Base-by-base conservation (phyloP, 2,329 filamentous ascomycete species). In the Colletotrichum zoysiae region DNA sequence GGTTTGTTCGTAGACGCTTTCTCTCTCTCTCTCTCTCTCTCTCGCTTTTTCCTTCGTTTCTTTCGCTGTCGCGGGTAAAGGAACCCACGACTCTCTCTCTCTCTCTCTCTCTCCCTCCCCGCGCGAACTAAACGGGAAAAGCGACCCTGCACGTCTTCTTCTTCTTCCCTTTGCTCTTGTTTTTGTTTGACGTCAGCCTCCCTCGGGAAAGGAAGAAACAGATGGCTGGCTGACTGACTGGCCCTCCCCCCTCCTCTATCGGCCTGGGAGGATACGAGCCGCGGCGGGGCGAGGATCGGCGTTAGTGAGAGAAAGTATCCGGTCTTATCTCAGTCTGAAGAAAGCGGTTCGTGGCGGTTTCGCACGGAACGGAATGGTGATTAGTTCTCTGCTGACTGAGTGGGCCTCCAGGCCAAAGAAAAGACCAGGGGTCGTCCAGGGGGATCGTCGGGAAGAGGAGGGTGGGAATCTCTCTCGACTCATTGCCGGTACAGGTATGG, bases 201-300 rank as follows among this genome's bases (percentile, higher is more conserved):
- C 9, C 8, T 7, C 30, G 30, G 12, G 1, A 42, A 42, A n/a
- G 3, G 18, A 44, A 18, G 4, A 8, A n/a, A n/a, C 20, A n/a
- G 44, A 46, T 8, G 44, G 44, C 7, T 11, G 20, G 20, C 44
- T 30, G 30, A 30, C 26, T 30, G 26, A 30, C 30, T 30, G 30
- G 30, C 2, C 30, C 30, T 3, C 30, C 30, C 30, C 4, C 30
- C 30, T 4, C 30, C 26, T 16, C 42, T 44, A 16, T 20, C 42
- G 18, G 42, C 42, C 20, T 44, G 42, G 18, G 16, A 46, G 18
- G 44, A 58, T 42, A 56, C 65, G 65, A 71, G 59, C 69, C 57
- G 57, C 33, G 50, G 50, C 44, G 56, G 65, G 35, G 65, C 42
- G 65, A n/a, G 2, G 65, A 69, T 59, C 48, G 55, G 55, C 59